These are phyloP conservation scores for Nematocida parisii DNA, from an alignment of 371 early-diverging fungal species.

Conservation along the genomic window DNA sequence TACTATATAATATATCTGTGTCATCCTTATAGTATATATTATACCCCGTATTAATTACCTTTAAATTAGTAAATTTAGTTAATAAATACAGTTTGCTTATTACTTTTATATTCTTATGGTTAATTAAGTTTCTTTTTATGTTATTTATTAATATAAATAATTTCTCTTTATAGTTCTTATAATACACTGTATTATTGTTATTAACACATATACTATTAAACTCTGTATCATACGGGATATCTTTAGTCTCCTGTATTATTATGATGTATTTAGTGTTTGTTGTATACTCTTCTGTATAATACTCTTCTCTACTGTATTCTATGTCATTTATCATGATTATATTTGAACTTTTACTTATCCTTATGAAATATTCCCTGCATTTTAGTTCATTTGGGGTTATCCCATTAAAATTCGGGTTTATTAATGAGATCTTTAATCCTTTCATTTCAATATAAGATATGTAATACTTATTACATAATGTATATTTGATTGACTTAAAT, in stretches of 20 bases:
- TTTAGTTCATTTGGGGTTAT: slow-evolving; percentile 23
- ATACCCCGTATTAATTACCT: slow-evolving; percentile 36
- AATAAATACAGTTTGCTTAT: slow-evolving; percentile 31
- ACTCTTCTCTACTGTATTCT: slow-evolving; percentile 42
- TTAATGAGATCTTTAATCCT: slow-evolving; percentile 26
- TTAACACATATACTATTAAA: not conserved
- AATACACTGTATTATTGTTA: not conserved
- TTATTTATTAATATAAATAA: slow-evolving; percentile 8
- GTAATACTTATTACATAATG: not conserved
- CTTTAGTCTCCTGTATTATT: slow-evolving; percentile 7
- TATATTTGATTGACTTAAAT: not conserved
- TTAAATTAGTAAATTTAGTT: slow-evolving; percentile 37
- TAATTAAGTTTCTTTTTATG: slow-evolving; percentile 14
- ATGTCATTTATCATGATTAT: slow-evolving; percentile 1
- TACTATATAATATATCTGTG: not conserved
- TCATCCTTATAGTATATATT: slow-evolving; percentile 9
- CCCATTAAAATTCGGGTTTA: slow-evolving; percentile 28
- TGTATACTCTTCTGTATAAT: slow-evolving; percentile 27
- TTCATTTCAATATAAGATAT: slow-evolving; percentile 26
- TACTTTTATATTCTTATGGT: not conserved
- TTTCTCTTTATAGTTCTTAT: slow-evolving; percentile 39
- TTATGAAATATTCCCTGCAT: slow-evolving; percentile 35
- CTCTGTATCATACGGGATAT: not conserved
- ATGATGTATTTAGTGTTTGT: slow-evolving; percentile 39
- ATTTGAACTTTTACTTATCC: not conserved